These are phyloP conservation scores for Endotrypanum monterogeii DNA, from an alignment of 208 protist genomes.

Conservation along the genomic window DNA sequence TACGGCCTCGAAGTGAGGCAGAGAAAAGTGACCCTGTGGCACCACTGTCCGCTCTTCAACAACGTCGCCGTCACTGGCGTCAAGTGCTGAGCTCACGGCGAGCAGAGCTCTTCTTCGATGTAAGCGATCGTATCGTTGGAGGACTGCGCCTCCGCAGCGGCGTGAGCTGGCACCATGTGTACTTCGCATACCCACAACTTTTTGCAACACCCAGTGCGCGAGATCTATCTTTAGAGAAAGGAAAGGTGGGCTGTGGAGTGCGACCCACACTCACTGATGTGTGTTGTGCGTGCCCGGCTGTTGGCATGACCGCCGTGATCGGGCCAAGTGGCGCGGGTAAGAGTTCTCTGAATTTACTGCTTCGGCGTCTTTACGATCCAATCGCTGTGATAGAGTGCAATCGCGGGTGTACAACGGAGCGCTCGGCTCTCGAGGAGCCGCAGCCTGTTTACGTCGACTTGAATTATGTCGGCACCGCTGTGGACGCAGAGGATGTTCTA, in stretches of 20 bases:
- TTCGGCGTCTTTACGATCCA: conserved; percentile 80
- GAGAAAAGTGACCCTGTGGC: too few species aligned
- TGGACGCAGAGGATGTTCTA: conserved; percentile 21
- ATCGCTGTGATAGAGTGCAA: conserved; percentile 19
- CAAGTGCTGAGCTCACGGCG: background rate
- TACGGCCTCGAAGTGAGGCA: background rate
- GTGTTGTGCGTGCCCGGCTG: conserved; percentile 31
- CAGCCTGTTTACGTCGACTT: background rate
- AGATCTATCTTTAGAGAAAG: background rate
- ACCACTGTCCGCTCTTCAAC: conserved; percentile 5
- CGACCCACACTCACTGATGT: conserved; percentile 25
- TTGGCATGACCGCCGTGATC: conserved; percentile 61
- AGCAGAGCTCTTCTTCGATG: conserved; percentile 38
- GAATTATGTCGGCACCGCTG: background rate
- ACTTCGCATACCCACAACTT: conserved; percentile 73
- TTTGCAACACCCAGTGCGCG: background rate
- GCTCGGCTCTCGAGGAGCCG: background rate
- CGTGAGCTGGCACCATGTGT: conserved; percentile 54
- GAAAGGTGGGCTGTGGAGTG: background rate
- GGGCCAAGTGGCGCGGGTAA: conserved; percentile 85
- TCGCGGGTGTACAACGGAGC: background rate
- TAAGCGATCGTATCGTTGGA: conserved; percentile 42
- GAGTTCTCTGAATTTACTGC: conserved; percentile 60
- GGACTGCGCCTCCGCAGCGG: conserved; percentile 43
- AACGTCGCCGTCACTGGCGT: conserved; percentile 25